Conservation (phyloP, 257 asterid genomes). For the Solanum bukasovii region DNA sequence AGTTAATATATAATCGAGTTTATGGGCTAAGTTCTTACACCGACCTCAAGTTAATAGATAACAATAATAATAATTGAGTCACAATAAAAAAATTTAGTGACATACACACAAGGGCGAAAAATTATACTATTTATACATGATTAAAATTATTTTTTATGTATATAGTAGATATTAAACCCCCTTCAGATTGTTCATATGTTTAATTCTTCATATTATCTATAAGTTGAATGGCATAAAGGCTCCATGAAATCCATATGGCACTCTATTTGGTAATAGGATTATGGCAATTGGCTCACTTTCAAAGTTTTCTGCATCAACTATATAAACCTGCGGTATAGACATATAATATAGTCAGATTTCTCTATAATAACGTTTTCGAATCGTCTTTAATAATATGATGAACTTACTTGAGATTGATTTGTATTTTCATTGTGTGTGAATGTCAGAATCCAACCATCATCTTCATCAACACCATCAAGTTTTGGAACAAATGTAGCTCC, state of each 20-base stretch:
- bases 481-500: constrained; percentile 19
- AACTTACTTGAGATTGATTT: constrained; percentile 9
- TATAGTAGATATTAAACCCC: no score
- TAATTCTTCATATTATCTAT: not conserved
- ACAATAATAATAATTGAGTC: not conserved
- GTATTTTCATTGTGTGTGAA: constrained; percentile 12
- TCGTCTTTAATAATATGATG: no score
- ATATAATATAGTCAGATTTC: no score
- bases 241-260: constrained; percentile 37
- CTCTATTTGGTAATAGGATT: constrained; percentile 18
- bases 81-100: no score
- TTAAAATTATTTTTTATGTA: no score
- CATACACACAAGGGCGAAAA: no score
- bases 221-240: constrained; percentile 2
- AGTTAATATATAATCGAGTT: no score
- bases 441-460: constrained; percentile 25
- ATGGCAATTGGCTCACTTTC: constrained; percentile 11
- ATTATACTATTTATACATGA: no score
- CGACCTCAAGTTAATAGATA: no score
- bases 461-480: constrained; percentile 1
- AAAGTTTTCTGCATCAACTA: constrained; percentile 19
- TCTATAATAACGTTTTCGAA: no score
- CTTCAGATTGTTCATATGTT: no score
- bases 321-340: constrained; percentile 6
- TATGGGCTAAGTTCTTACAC: no score